These are phyloP conservation scores for Mycena chlorophos DNA, from an alignment of 768 basidiomycete genomes.

Conservation along the genomic window DNA sequence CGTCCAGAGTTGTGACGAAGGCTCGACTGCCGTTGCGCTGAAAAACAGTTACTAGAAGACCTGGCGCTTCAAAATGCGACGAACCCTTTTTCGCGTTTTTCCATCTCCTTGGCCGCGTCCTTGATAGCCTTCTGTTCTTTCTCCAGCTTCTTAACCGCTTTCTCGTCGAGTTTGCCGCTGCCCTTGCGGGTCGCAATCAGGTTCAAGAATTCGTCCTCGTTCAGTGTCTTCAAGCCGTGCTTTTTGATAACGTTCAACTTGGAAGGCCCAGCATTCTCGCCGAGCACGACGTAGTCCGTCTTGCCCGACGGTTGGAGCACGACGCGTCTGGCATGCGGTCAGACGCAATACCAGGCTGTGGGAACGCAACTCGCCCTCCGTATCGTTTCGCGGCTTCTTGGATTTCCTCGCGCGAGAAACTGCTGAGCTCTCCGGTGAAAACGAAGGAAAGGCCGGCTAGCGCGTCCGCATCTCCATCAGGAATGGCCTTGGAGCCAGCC, in stretches of 20 bases:
- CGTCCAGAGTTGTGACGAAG: conserved; percentile 84
- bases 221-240: conserved; percentile 69
- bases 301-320: conserved; percentile 85
- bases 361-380: conserved; percentile 70
- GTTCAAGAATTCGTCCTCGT: conserved; percentile 84
- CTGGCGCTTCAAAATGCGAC: conserved; percentile 4
- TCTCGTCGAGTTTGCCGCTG: conserved; percentile 64
- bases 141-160: conserved; percentile 76
- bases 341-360: not conserved
- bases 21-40: conserved; percentile 38
- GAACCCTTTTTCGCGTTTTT: conserved; percentile 58
- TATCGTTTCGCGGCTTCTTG: conserved; percentile 87
- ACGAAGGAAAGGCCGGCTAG: conserved; percentile 88
- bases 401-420: conserved; percentile 86
- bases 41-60: not conserved
- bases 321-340: conserved; percentile 62
- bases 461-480: conserved; percentile 71
- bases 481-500: conserved; percentile 68
- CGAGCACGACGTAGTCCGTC: conserved; percentile 88
- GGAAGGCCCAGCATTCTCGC: conserved; percentile 81
- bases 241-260: conserved; percentile 87
- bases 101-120: conserved; percentile 75
- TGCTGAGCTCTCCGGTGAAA: conserved; percentile 90
- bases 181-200: conserved; percentile 76
- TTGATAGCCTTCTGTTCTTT: conserved; percentile 79